Base-by-base conservation (phyloP, 352 stramenopile species). In the Albugo laibachii region DNA sequence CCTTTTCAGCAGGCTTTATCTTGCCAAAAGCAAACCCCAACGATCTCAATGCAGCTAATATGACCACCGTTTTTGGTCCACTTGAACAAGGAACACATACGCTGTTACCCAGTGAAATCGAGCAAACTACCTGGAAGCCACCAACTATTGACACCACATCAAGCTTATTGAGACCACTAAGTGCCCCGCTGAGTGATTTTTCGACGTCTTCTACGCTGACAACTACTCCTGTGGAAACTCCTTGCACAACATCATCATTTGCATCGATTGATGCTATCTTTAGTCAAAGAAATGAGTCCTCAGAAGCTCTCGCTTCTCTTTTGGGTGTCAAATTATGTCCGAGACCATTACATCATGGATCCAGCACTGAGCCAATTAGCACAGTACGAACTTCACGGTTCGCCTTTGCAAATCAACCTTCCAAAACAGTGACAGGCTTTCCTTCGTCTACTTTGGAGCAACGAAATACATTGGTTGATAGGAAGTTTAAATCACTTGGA, bases 231-330 rank as follows among this genome's bases (percentile, higher is more conserved):
- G 3, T 31, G 51, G 48, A 19, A 8, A 24, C 8, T 19, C 16
- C 38, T 43, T 43, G 16, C 16, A 43, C 38, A 8, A 43, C 38
- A 24, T 43, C 38, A 35, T 85, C 73, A 14, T 89, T 89, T 61
- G 70, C 73, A 5, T 83, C 73, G 1, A 83, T 89, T 40, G 76
- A 89, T 45, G 71, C 76, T 15, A 85, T 85, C 44, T 89, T 89
- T 53, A 83, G 63, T 43, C 65, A 80, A 37, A 63, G 71, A 19
- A 80, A 65, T 27, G 71, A 86, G 20, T 68, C 73, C n/a, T 80
- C 76, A 8, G 73, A 84, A 31, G 69, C 71, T 6, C 59, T 84
- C 8, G 76, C 73, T 11, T 69, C 66, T 5, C 47, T 86, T 20
- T 54, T 86, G 16, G 69, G 76, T 14, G 65, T 83, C 1, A 52